phyloP scores from a whole-genome alignment of 257 asterid species.

The Linaria vulgaris region DNA sequence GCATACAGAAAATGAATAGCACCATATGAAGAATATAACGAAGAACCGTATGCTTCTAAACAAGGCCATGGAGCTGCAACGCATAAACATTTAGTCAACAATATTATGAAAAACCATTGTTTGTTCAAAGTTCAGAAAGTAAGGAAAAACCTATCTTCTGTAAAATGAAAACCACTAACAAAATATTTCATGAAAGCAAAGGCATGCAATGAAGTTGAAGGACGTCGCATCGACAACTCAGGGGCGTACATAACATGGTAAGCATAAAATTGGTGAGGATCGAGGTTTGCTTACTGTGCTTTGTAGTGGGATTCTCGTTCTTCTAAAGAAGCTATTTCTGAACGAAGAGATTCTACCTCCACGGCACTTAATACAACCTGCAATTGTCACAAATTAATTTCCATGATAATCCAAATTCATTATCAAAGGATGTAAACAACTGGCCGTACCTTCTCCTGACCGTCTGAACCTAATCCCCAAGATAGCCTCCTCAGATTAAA shows the following conservation, averaged over 20 bases:
- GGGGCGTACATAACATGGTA: conserved; percentile 3
- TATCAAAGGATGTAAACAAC: conserved; percentile 12
- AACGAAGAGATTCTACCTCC: conserved; percentile 93
- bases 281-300: conserved; percentile 66
- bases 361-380: conserved; percentile 81
- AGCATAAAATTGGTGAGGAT: conserved; percentile 15
- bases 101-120: not conserved
- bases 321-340: conserved; percentile 77
- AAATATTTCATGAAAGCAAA: not conserved
- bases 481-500: conserved; percentile 68
- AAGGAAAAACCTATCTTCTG: not conserved
- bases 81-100: not conserved
- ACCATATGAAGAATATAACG: conserved; percentile 10
- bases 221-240: not conserved
- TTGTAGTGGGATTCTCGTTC: conserved; percentile 86
- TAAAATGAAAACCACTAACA: not conserved
- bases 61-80: not conserved
- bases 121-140: not conserved
- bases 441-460: conserved; percentile 70
- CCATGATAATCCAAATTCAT: conserved; percentile 22
- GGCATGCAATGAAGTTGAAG: not conserved
- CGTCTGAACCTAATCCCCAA: conserved; percentile 67
- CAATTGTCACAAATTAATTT: conserved; percentile 11
- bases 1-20: conserved; percentile 21
- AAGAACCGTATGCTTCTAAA: conserved; percentile 6